A percentile compares a stretch with the other conserved stretches of the same genome.
Evolutionary conservation across 805 yeast genomes (phyloP).

Genomic region (Ascoidea rubescens): DNA sequence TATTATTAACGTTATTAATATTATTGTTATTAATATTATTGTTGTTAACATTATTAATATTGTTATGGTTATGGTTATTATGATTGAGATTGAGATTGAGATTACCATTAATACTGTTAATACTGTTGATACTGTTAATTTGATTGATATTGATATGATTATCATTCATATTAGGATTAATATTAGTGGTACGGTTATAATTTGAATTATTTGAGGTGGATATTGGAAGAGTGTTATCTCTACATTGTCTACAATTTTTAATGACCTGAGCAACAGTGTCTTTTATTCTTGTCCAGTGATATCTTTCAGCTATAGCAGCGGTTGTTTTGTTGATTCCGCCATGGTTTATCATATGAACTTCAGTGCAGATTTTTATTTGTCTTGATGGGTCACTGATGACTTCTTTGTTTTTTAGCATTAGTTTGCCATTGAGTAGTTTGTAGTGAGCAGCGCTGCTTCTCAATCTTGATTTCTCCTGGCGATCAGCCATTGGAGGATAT

Average conservation of each 20-base stretch:
- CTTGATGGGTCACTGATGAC: conserved; percentile 67
- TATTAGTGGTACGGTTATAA: too few species aligned
- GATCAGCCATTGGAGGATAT: conserved; percentile 72
- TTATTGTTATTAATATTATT: too few species aligned
- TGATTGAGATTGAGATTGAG: not conserved
- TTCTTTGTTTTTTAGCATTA: conserved; percentile 66
- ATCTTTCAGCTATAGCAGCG: conserved; percentile 57
- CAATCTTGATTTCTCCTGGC: conserved; percentile 79
- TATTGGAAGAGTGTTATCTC: too few species aligned
- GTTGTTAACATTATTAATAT: too few species aligned
- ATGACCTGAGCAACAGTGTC: conserved; percentile 75
- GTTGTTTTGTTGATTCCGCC: conserved; percentile 87
- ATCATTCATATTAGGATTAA: not conserved
- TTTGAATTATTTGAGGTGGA: not conserved
- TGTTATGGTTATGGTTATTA: too few species aligned
- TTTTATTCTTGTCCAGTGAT: conserved; percentile 87
- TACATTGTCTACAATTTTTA: conserved; percentile 61
- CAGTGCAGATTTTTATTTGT: conserved; percentile 63
- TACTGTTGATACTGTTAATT: not conserved
- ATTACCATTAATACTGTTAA: not conserved
- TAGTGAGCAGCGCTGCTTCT: conserved; percentile 74
- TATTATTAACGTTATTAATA: not conserved
- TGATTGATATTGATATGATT: not conserved
- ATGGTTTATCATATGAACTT: conserved; percentile 56
- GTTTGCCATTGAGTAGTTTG: conserved; percentile 51